phyloP scores from a whole-genome alignment of 177 flowering plant genomes.

The Vitis hybrid region DNA sequence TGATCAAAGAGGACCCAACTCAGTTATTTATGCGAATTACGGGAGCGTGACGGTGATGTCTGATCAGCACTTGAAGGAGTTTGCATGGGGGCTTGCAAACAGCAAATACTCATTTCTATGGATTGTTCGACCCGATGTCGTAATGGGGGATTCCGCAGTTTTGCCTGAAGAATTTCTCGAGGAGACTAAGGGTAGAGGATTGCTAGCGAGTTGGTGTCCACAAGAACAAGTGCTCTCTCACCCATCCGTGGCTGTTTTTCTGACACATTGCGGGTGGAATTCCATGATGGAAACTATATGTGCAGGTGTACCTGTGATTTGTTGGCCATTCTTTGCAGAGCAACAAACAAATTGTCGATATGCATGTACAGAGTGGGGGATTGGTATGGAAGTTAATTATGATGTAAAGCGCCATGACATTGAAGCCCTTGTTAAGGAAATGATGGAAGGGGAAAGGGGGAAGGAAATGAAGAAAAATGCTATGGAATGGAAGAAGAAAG shows the following conservation, averaged over 20 bases:
- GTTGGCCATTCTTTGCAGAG: conserved; percentile 38
- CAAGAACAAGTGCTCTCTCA: conserved; percentile 29
- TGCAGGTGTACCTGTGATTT: conserved; percentile 22
- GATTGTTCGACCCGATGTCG: conserved; percentile 21
- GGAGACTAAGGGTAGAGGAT: conserved; percentile 25
- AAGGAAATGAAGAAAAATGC: conserved; percentile 22
- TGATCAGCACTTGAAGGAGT: conserved; percentile 18
- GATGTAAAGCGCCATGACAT: conserved; percentile 24
- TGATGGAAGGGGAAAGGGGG: conserved; percentile 29
- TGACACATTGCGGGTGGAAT: conserved; percentile 40
- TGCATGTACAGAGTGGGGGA: conserved; percentile 26
- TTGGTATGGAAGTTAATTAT: conserved; percentile 28
- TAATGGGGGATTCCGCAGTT: conserved; percentile 7
- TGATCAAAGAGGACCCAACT: conserved; percentile 11
- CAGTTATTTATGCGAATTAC: conserved; percentile 31
- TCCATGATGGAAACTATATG: conserved; percentile 24
- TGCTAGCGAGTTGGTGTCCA: conserved; percentile 25
- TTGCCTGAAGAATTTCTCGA: conserved; percentile 17
- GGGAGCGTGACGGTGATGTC: conserved; percentile 26
- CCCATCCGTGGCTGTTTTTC: conserved; percentile 27
- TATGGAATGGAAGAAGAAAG: conserved; percentile 26
- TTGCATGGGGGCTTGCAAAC: conserved; percentile 39
- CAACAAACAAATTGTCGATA: conserved; percentile 29
- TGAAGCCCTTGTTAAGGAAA: conserved; percentile 18
- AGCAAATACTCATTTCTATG: conserved; percentile 28